These are phyloP conservation scores for Colletotrichum sp. DNA, from an alignment of 2,329 filamentous ascomycete species.

Conservation along the genomic window DNA sequence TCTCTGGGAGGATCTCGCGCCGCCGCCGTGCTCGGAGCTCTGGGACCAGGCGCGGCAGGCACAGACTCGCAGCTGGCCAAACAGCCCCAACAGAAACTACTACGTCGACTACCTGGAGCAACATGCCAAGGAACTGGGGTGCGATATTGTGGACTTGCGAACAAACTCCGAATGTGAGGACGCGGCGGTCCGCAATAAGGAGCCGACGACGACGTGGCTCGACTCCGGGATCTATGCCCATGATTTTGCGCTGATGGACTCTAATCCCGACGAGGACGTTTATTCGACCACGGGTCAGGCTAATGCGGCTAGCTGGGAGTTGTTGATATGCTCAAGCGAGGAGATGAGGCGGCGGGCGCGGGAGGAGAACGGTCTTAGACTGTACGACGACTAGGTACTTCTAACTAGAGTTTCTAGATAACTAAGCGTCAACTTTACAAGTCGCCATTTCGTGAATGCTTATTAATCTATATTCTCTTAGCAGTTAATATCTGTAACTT, in stretches of 20 bases:
- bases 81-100: too few relatives aligned
- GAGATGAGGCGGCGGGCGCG: neutral
- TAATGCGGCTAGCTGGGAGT: neutral
- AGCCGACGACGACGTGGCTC: neutral
- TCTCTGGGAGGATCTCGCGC: too few relatives aligned
- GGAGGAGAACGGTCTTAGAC: neutral
- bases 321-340: neutral
- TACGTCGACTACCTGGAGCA: too few relatives aligned
- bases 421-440: neutral
- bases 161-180: too few relatives aligned
- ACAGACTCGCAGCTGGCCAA: too few relatives aligned
- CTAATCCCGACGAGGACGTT: neutral
- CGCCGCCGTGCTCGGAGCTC: too few relatives aligned
- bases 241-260: neutral
- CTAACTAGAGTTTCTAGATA: neutral
- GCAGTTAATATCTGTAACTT: neutral
- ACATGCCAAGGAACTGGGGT: too few relatives aligned
- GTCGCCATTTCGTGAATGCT: neutral
- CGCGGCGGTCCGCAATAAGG: neutral
- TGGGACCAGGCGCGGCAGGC: too few relatives aligned
- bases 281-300: neutral
- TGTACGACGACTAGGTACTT: neutral
- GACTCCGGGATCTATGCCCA: neutral
- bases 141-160: too few relatives aligned
- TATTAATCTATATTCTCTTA: neutral